Conservation (phyloP, 306 rosid species). For the Quercus suber region DNA sequence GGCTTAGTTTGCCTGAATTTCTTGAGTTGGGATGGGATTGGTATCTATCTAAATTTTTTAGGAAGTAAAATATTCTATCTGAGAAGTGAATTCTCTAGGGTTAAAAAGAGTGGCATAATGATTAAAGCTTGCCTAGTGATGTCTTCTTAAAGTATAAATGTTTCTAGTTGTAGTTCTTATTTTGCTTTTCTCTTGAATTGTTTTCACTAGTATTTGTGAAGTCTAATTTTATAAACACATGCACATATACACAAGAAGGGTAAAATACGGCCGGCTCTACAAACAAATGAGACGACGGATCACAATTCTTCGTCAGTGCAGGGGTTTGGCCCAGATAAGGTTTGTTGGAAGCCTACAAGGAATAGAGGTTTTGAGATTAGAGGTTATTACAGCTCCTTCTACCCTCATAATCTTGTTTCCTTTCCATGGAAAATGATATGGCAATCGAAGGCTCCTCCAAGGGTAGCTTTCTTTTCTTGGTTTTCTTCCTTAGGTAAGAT, state of each 20-base stretch:
- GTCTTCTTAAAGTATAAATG: not conserved
- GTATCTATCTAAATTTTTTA: not conserved
- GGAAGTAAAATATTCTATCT: not conserved
- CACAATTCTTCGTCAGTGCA: not conserved
- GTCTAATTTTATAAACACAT: not conserved
- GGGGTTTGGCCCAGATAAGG: no score
- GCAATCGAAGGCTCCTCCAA: no score
- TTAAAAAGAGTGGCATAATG: not conserved
- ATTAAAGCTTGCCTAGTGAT: not conserved
- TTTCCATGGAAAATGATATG: no score
- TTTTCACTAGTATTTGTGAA: not conserved
- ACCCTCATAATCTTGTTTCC: no score
- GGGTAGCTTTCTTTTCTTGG: no score
- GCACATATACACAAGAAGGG: not conserved
- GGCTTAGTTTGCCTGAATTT: not conserved
- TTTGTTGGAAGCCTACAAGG: no score
- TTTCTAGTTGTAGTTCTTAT: not conserved
- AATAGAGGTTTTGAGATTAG: no score
- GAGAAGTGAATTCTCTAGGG: not conserved
- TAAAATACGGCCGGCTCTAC: not conserved
- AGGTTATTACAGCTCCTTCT: no score
- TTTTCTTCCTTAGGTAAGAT: no score
- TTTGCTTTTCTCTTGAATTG: not conserved
- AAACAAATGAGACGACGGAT: not conserved
- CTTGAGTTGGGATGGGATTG: not conserved